Evolutionary conservation across 371 early-diverging fungal genomes (phyloP), one percentile per base, ranked within the genome.

Genomic region (Actinomortierella ambigua): DNA sequence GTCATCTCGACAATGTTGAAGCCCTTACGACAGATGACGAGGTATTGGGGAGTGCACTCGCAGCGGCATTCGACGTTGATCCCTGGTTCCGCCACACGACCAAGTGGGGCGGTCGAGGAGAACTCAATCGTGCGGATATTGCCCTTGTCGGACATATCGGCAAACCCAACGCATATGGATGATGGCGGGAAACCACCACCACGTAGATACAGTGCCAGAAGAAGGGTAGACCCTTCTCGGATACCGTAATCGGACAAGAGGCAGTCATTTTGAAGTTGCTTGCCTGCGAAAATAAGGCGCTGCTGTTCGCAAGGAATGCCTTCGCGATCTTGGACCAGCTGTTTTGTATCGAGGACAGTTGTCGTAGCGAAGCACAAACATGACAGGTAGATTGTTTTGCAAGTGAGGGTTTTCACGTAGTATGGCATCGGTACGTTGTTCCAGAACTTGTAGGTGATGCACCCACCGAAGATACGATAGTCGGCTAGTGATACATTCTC

Each of bases 181-280:
- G n/a, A n/a, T 34, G 34, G 34, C 4, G 11, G 11, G 34, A 11
- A 6, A 6, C 4, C 11, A 4, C 88, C 89, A 81, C 94, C 95
- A 73, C 93, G 89, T 49, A 95, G 82, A 71, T 93, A 87, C 23
- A 92, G 85, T 29, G 92, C 91, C 47, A 95, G 68, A 81, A 94
- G 95, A 13, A 95, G 82, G 39, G 94, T 95, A 22, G 91, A 91
- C 76, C 89, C 91, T 65, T 73, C 64, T 67, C 75, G 22, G 27
- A 57, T 89, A 80, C 81, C 57, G 23, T 66, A 60, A 6, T 55
- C 53, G 6, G 24, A 17, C 26, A 66, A 17, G 6, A 52, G 55
- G 9, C 88, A 86, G 50, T 87, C 89, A 69, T 90, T 90, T 75
- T 92, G 88, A 55, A 96, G 87, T 81, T 93, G 91, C 82, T 94